Conservation (phyloP, 1,284 basidiomycete genomes). For the Hypsizygus ulmarius region DNA sequence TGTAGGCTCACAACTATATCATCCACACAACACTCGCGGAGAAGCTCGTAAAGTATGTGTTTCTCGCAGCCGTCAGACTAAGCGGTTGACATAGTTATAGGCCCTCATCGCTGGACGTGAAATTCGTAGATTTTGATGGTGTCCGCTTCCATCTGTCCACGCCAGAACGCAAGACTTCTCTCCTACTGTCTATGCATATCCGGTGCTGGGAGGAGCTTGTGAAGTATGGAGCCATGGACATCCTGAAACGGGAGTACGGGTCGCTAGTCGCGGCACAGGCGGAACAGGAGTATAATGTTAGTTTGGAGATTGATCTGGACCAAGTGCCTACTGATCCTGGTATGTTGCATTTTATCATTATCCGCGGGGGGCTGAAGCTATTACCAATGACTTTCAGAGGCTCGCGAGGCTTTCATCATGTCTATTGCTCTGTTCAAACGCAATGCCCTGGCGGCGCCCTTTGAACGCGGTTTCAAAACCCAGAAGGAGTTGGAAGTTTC, state of each 20-base stretch:
- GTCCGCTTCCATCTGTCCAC: conserved; percentile 94
- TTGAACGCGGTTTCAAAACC: conserved; percentile 86
- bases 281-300: conserved; percentile 90
- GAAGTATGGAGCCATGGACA: conserved; percentile 80
- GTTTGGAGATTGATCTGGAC: conserved; percentile 85
- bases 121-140: conserved; percentile 97
- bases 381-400: conserved; percentile 49
- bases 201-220: conserved; percentile 96
- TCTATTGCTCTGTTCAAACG: conserved; percentile 89
- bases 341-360: conserved; percentile 40
- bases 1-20: conserved; percentile 86
- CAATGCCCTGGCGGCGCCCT: conserved; percentile 93
- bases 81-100: conserved; percentile 39
- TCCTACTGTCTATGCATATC: conserved; percentile 94
- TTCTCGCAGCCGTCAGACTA: neutral
- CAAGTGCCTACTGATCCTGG: conserved; percentile 77
- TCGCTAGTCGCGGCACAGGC: conserved; percentile 57
- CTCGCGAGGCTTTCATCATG: conserved; percentile 76
- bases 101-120: conserved; percentile 87
- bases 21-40: conserved; percentile 91
- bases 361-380: conserved; percentile 2
- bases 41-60: conserved; percentile 78
- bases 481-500: conserved; percentile 81
- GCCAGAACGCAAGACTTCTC: conserved; percentile 75
- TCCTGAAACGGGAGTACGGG: conserved; percentile 86